Evolutionary conservation across 352 stramenopile genomes (phyloP), one percentile per base, ranked within the genome.

Genomic region (Phytophthora kernoviae): DNA sequence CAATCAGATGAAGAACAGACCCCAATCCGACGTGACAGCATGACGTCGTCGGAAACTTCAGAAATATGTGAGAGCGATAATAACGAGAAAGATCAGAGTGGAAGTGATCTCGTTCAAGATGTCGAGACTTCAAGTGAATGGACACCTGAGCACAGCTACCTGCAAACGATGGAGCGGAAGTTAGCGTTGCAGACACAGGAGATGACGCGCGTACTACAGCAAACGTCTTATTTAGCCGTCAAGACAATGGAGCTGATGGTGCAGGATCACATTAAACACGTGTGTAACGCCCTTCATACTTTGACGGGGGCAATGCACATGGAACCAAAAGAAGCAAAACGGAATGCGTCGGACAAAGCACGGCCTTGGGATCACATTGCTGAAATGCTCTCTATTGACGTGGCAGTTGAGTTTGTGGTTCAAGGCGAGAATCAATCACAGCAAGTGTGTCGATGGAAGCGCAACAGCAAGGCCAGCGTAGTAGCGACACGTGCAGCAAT

Each of bases 161-260:
- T 68, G n/a, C 54, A 58, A 9, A 39, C 14, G 9, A 27, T 85
- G n/a, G 63, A 83, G 51, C 40, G 46, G 5, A 77, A 73, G 4
- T 46, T 79, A 26, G 37, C 14, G 4, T 18, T 68, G 24, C 76
- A 88, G 39, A 52, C 54, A 1, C 48, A 56, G n/a, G 79, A 83
- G 18, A 73, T 74, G 46, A 12, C 59, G 7, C 44, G 34, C 14
- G 79, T 70, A 4, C 64, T 86, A 9, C 27, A 69, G 10, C 67
- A 71, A 18, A 81, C 76, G n/a, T 70, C 71, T 18, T 54, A 49
- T 1, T 52, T 85, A 20, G 56, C 65, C 0, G 69, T 84, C 15
- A 84, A 83, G 44, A 88, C 79, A 15, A 77, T 88, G 74, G 74
- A 88, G 27, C 39, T 86, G 2, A 80, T 88, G 74, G 63, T 82